A percentile compares a stretch with the other conserved stretches of the same genome.
phyloP scores from a whole-genome alignment of 1,139 yeast genomes.

The Pneumocystis canis region DNA sequence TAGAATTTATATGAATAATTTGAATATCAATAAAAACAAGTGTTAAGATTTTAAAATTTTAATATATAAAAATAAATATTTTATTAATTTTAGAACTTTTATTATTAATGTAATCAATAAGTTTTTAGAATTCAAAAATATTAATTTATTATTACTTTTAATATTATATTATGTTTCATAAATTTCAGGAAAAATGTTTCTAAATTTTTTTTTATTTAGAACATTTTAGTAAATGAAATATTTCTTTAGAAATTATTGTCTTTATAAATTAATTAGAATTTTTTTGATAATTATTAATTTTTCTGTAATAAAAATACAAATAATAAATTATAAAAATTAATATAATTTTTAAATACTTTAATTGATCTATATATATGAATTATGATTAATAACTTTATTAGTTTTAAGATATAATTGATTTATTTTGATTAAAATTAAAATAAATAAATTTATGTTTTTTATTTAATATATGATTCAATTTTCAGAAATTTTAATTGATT shows the following conservation, averaged over 20 bases:
- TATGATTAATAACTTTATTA: background rate
- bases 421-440: background rate
- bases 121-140: conserved; percentile 31
- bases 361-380: background rate
- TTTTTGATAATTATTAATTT: background rate
- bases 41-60: background rate
- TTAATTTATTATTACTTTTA: conserved; percentile 43
- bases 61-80: background rate
- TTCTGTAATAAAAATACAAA: too few relatives aligned
- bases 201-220: too few relatives aligned
- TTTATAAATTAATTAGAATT: background rate
- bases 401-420: background rate
- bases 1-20: conserved; percentile 48
- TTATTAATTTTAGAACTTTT: conserved; percentile 20
- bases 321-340: background rate
- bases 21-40: conserved; percentile 40
- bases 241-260: background rate
- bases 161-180: too few relatives aligned
- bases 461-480: background rate
- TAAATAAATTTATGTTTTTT: background rate
- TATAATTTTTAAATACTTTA: too few relatives aligned
- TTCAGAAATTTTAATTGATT: background rate
- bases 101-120: conserved; percentile 43
- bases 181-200: too few relatives aligned
- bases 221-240: background rate